These are phyloP conservation scores for Sporormia fimetaria DNA, from an alignment of 495 filamentous ascomycete species.

Conservation along the genomic window DNA sequence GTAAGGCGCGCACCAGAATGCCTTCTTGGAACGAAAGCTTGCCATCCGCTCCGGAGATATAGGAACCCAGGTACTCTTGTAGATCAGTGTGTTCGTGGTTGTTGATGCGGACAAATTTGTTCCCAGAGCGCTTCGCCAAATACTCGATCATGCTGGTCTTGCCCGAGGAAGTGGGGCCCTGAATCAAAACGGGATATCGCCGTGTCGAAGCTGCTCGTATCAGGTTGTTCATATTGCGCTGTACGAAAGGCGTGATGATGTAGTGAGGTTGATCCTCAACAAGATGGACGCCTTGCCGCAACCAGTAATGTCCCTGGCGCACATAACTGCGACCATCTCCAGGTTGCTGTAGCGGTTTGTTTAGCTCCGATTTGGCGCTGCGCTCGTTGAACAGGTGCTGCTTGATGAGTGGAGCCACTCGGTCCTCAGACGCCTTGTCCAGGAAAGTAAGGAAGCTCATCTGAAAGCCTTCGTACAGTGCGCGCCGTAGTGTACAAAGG, in stretches of 20 bases:
- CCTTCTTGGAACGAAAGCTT: constrained; percentile 86
- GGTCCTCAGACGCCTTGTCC: constrained; percentile 60
- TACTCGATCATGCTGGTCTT: constrained; percentile 99
- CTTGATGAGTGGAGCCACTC: constrained; percentile 71
- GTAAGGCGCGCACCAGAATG: constrained; percentile 79
- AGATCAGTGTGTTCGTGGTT: constrained; percentile 98
- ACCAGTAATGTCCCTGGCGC: constrained; percentile 88
- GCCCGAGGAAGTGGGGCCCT: constrained; percentile 91
- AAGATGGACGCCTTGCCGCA: constrained; percentile 55
- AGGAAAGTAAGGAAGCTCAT: constrained; percentile 93
- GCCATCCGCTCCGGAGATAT: constrained; percentile 75
- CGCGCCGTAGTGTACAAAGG: constrained; percentile 75
- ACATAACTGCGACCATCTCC: constrained; percentile 66
- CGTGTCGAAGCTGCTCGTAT: constrained; percentile 85
- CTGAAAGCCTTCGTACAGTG: constrained; percentile 90
- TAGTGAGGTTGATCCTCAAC: constrained; percentile 73
- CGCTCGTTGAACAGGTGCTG: constrained; percentile 60
- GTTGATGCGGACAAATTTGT: constrained; percentile 96
- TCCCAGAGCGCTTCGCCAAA: constrained; percentile 85
- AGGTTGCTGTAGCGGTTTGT: constrained; percentile 62
- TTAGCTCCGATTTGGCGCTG: constrained; percentile 55
- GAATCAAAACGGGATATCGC: constrained; percentile 86
- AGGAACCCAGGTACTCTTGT: constrained; percentile 94
- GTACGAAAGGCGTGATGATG: constrained; percentile 91
- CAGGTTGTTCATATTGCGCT: constrained; percentile 85